phyloP scores from a whole-genome alignment of 306 rosid species.

The Aeschynomene evenia region DNA sequence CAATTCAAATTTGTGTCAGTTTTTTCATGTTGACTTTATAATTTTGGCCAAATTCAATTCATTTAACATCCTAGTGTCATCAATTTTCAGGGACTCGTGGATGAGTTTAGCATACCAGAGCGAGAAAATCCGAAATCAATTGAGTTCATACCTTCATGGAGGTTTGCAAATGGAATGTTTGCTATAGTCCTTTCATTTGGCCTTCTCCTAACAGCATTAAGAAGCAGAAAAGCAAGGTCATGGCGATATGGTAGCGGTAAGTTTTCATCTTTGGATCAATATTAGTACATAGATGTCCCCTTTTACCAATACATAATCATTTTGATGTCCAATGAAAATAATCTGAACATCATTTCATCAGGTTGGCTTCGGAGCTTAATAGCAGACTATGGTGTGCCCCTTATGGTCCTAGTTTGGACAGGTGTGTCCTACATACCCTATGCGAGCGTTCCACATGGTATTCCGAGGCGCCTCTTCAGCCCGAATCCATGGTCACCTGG shows the following conservation, averaged over 20 bases:
- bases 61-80: background rate
- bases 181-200: slow-evolving; percentile 97
- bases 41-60: background rate
- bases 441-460: slow-evolving; percentile 67
- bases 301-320: background rate
- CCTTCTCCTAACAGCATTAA: slow-evolving; percentile 84
- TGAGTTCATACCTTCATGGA: slow-evolving; percentile 80
- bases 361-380: slow-evolving; percentile 85
- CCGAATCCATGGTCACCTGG: slow-evolving; percentile 99
- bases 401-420: slow-evolving; percentile 96
- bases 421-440: slow-evolving; percentile 86
- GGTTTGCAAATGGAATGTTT: slow-evolving; percentile 97
- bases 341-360: slow-evolving; percentile 28
- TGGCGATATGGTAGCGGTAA: slow-evolving; percentile 97
- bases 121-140: slow-evolving; percentile 49
- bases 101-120: slow-evolving; percentile 75
- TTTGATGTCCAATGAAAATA: background rate
- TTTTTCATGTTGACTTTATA: background rate
- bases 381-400: slow-evolving; percentile 98
- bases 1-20: background rate
- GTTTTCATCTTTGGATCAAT: slow-evolving; percentile 14
- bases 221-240: slow-evolving; percentile 90
- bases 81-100: slow-evolving; percentile 74
- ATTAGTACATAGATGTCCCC: background rate
- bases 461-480: slow-evolving; percentile 90